Conservation (phyloP, 495 filamentous ascomycete genomes). For the Monascus purpureus region DNA sequence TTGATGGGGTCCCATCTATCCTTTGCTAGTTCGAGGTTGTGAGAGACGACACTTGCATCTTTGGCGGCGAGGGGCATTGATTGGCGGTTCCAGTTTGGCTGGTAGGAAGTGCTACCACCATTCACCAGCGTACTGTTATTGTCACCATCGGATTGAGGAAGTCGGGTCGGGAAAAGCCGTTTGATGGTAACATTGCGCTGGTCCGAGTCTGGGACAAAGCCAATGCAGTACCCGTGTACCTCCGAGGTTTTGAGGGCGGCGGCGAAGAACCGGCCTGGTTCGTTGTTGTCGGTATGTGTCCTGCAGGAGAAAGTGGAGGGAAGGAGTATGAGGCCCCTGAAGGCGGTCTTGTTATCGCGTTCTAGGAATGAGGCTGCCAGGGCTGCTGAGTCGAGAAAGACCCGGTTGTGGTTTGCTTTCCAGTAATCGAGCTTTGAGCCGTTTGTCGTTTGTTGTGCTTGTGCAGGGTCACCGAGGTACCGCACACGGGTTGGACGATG, state of each 20-base stretch:
- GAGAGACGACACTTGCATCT: neutral
- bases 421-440: constrained; percentile 6
- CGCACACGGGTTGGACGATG: constrained; percentile 7
- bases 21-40: constrained; percentile 2
- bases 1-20: constrained; percentile 5
- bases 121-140: neutral
- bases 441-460: neutral
- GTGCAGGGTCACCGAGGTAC: constrained; percentile 8
- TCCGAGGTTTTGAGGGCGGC: constrained; percentile 4
- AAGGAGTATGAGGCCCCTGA: constrained; percentile 9
- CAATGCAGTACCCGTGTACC: constrained; percentile 8
- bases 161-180: constrained; percentile 6
- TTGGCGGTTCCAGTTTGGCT: too few species aligned
- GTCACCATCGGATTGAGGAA: too few species aligned
- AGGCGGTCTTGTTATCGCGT: constrained; percentile 1
- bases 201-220: constrained; percentile 1
- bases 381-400: constrained; percentile 9
- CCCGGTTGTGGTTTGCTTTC: constrained; percentile 5
- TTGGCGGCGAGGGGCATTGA: neutral
- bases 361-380: constrained; percentile 3
- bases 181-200: constrained; percentile 1
- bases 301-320: constrained; percentile 1
- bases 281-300: neutral
- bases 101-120: neutral
- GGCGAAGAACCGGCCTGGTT: constrained; percentile 5